Conservation (phyloP, 2,329 filamentous ascomycete genomes). For the Trichoderma harzianum region DNA sequence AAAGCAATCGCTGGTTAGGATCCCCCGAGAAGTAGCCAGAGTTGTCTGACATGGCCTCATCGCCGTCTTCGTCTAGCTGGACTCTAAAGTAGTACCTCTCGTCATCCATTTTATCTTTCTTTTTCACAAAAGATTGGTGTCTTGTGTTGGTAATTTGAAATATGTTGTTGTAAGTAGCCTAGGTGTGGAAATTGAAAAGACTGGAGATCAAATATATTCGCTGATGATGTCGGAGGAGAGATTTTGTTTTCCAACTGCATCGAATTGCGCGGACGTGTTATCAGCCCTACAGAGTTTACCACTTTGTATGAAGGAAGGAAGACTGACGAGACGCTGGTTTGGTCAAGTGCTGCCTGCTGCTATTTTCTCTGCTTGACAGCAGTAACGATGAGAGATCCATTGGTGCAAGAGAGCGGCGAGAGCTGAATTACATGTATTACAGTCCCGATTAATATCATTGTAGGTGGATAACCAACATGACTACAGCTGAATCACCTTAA, state of each 20-base stretch:
- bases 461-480: no score
- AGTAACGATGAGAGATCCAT: background rate
- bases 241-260: background rate
- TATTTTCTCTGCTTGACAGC: background rate
- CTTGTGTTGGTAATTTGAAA: background rate
- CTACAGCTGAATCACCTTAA: background rate
- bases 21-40: background rate
- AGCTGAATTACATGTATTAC: background rate
- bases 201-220: background rate
- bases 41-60: background rate
- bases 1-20: background rate
- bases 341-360: background rate
- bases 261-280: background rate
- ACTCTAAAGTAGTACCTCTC: background rate
- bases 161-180: background rate
- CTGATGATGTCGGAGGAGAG: background rate
- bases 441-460: background rate
- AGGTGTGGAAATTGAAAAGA: background rate
- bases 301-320: background rate
- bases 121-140: background rate
- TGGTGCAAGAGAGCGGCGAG: background rate
- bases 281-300: background rate
- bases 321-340: background rate
- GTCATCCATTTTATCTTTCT: background rate
- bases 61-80: no score